phyloP scores from a whole-genome alignment of 2,329 filamentous ascomycete genomes.

The Fusarium miscanthi region DNA sequence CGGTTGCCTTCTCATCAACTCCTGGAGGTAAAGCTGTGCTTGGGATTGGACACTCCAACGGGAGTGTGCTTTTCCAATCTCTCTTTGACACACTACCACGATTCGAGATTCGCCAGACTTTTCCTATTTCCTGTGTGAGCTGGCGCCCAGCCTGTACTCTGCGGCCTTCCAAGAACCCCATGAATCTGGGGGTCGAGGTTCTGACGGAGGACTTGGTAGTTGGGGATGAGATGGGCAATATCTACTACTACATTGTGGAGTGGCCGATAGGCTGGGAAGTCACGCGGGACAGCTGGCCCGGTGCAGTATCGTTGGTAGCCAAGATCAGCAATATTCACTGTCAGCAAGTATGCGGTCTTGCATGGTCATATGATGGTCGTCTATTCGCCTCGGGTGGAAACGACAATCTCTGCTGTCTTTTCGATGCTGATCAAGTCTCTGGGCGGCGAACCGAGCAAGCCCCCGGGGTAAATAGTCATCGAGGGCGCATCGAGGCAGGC shows the following conservation, averaged over 20 bases:
- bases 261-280: constrained; percentile 78
- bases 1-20: constrained; percentile 87
- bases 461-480: not conserved
- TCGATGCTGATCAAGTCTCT: constrained; percentile 73
- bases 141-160: constrained; percentile 76
- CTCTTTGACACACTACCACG: constrained; percentile 75
- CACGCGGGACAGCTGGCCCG: constrained; percentile 75
- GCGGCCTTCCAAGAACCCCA: constrained; percentile 63
- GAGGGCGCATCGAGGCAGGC: constrained; percentile 5
- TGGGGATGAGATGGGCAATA: constrained; percentile 82
- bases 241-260: constrained; percentile 92
- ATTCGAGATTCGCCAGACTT: constrained; percentile 79
- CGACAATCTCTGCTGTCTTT: constrained; percentile 89
- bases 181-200: constrained; percentile 61
- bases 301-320: constrained; percentile 80
- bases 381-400: constrained; percentile 91
- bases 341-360: constrained; percentile 93
- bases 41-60: constrained; percentile 84
- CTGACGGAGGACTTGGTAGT: constrained; percentile 86
- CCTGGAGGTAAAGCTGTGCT: constrained; percentile 82
- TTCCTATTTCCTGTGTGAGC: constrained; percentile 80
- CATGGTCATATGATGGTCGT: constrained; percentile 82
- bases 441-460: constrained; percentile 11
- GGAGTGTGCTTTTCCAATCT: constrained; percentile 81
- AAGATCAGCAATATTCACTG: constrained; percentile 78